Base-by-base conservation (phyloP, 352 stramenopile species). In the Phytopythium aichiense region DNA sequence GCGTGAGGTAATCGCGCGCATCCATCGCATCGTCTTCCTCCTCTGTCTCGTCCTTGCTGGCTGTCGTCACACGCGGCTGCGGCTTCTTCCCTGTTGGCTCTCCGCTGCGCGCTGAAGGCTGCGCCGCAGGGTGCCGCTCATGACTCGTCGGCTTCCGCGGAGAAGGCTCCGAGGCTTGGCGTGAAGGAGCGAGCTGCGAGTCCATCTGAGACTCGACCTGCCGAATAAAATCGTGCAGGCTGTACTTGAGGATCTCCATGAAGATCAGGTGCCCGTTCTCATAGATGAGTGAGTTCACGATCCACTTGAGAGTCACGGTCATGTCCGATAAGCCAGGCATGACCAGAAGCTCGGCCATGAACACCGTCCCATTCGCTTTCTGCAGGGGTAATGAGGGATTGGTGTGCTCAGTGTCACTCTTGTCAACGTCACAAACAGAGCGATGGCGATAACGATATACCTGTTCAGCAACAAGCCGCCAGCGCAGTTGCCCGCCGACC, bases 221-320 rank as follows among this genome's bases (percentile, higher is more conserved):
- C 25, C 67, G 61, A n/a, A 79, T 78, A 65, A 91, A 92, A 35
- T 84, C 77, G 48, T 81, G 55, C 3, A 93, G 69, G 25, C 77
- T 77, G 56, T 82, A 81, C 69, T 93, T 88, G 56, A 94, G 76
- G 31, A 95, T 80, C 60, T 93, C 71, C 65, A 91, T 89, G 54
- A 94, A 90, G 31, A 88, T 73, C 52, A 88, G 56, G 63, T 96
- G 87, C 8, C 82, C 84, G 62, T 94, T 93, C 66, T 88, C 83
- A 64, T 94, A 94, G 38, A 94, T 64, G 53, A 96, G 54, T 43
- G 84, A 92, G 60, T 92, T 91, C 49, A 94, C 85, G 69, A 96
- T 91, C 82, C 87, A 94, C 71, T 96, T 96, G 50, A 94, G 72
- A 20, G 87, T 94, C 51, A 91, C 81, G 2, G 82, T 92, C 70